Evolutionary conservation across 306 rosid species (phyloP), one percentile per base, ranked within the genome.

Genomic region (Prunus kanzakura): DNA sequence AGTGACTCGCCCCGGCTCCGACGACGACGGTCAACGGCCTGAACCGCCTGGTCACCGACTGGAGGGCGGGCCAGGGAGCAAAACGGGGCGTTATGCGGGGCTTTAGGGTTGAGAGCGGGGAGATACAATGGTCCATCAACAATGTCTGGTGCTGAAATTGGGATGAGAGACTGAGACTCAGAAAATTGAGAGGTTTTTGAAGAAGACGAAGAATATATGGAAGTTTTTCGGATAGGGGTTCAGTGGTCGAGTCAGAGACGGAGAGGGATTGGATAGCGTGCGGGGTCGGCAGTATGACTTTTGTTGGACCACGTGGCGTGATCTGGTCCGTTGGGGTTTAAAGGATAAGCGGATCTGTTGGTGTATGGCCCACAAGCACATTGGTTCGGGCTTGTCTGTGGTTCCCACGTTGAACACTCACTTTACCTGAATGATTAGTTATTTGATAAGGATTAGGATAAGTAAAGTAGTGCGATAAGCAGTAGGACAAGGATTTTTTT

Each of bases 51-150:
- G 66, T 22, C 52, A 50, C 46, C 61, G 67, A 1, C 15, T 32
- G 74, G 38, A 4, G 11, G 50, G 22, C 13, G 68, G 56, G 5
- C 8, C 50, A 3, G 13, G 52, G 49, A 25, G 61, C 20, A 20
- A 46, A 38, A 32, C 2, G 46, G 14, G 20, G 62, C 27, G 79
- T 23, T 16, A 50, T 11, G 23, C 58, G 62, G 47, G 57, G 75
- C 47, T 58, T 79, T 3, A 50, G 50, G 61, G 74, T 25, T 20
- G 76, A 66, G n/a, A 72, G 57, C 2, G 71, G 72, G 38, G 84
- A 35, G 74, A 87, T 78, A 57, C 86, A 82, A 71, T 55, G 57
- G 75, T 87, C 91, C 91, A 87, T 87, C 71, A 83, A 67, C 67
- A 80, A 73, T 30, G 75, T 13, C 47, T 73, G 65, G 38, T 6